A percentile compares a stretch with the other conserved stretches of the same genome.
phyloP scores from a whole-genome alignment of 805 yeast species.

The Metschnikowia shivogae region DNA sequence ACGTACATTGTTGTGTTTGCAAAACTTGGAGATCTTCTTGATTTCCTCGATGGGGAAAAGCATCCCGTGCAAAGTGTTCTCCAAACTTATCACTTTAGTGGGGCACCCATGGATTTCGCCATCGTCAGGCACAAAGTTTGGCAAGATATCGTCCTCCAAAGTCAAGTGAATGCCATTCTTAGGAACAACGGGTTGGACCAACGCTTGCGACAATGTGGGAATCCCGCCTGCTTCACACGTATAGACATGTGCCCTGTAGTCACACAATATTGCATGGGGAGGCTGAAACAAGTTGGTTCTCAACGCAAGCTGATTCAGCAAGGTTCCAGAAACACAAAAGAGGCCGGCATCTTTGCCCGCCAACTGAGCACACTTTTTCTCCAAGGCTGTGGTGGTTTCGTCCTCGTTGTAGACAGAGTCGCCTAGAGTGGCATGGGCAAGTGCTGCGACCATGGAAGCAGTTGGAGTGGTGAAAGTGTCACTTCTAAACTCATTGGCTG shows the following conservation, averaged over 20 bases:
- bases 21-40: slow-evolving; percentile 31
- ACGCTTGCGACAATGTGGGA: slow-evolving; percentile 40
- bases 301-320: slow-evolving; percentile 39
- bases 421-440: slow-evolving; percentile 30
- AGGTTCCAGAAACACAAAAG: slow-evolving; percentile 40
- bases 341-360: slow-evolving; percentile 40
- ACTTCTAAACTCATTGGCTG: slow-evolving; percentile 16
- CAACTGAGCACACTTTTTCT: slow-evolving; percentile 29
- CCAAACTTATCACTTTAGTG: slow-evolving; percentile 41
- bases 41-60: slow-evolving; percentile 39
- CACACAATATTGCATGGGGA: slow-evolving; percentile 39
- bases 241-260: slow-evolving; percentile 34
- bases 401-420: slow-evolving; percentile 44
- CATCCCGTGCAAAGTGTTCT: slow-evolving; percentile 43
- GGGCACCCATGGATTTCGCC: slow-evolving; percentile 45
- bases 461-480: slow-evolving; percentile 24
- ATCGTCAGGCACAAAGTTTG: slow-evolving; percentile 38
- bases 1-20: slow-evolving; percentile 30
- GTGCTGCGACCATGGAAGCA: slow-evolving; percentile 14
- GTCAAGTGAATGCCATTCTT: slow-evolving; percentile 33
- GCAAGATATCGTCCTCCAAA: slow-evolving; percentile 34
- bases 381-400: slow-evolving; percentile 29
- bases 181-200: slow-evolving; percentile 38
- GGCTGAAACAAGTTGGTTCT: slow-evolving; percentile 39
- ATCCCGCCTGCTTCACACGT: slow-evolving; percentile 42